Evolutionary conservation across 805 yeast species (phyloP), one percentile per base, ranked within the genome.

Genomic region (Metschnikowia peoriensis): DNA sequence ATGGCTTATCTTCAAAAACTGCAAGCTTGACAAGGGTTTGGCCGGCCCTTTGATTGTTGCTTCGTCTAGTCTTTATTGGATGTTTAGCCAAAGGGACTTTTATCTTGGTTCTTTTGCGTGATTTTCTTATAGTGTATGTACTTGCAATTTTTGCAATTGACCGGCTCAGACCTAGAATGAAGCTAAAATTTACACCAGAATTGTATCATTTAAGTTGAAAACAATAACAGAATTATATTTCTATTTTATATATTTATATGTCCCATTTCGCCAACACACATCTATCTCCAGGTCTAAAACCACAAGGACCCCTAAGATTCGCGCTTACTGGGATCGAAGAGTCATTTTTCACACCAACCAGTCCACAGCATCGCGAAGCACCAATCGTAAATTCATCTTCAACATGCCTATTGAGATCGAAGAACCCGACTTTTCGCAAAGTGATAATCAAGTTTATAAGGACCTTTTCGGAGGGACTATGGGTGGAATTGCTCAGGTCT

Each of bases 401-500:
- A 43, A 29, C 29, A 74, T 73, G 78, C 61, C 74, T n/a, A 63
- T 75, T 43, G 79, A 75, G 57, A 64, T 75, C 42, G 78, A 75
- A 63, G 78, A 73, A 55, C 77, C 77, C 17, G 68, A 69, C 27
- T 66, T 71, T 44, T 61, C 67, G 37, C 62, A 61, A 41, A 66
- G 68, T 52, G 68, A 70, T 59, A 45, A 56, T 43, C 79, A 74
- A 57, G 89, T 89, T 10, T 58, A 78, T 34, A 90, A 90, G 62
- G 97, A 92, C 67, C 79, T 91, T 46, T 71, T 88, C 50, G 96
- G 96, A 5, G 99, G 99, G 17, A 93, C 97, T 15, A 79, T 86
- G 60, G 98, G 98, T 52, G 99, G 99, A 49, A 83, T 94, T 28
- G 93, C 97, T 7, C 99, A 94, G 71, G 98, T 94, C 7, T 73